These are phyloP conservation scores for Solanum peruvianum DNA, from an alignment of 257 asterid genomes.

Conservation along the genomic window DNA sequence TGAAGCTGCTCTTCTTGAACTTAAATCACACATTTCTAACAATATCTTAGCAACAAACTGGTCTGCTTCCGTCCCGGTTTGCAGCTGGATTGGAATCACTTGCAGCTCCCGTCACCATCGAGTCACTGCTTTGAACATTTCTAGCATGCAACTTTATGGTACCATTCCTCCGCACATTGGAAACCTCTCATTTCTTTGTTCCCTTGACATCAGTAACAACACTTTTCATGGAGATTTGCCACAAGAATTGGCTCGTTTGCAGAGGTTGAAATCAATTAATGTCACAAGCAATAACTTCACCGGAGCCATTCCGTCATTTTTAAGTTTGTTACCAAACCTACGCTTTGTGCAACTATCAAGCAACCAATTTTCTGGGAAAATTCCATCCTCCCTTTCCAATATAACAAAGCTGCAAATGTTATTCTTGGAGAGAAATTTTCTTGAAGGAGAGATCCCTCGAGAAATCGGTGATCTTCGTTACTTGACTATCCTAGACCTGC, in stretches of 20 bases:
- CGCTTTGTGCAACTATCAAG: rapidly evolving
- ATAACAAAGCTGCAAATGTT: background rate
- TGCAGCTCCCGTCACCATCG: background rate
- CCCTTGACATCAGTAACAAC: background rate
- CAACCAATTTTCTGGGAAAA: background rate
- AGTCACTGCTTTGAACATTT: background rate
- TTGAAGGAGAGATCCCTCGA: background rate
- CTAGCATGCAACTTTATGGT: background rate
- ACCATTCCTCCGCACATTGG: background rate
- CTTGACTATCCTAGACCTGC: background rate
- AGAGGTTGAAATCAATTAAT: background rate
- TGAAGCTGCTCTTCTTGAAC: background rate
- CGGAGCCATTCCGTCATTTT: background rate
- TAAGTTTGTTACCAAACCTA: background rate
- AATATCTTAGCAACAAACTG: background rate
- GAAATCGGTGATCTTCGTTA: background rate
- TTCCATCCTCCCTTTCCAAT: background rate
- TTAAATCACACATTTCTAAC: background rate
- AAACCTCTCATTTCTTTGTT: background rate
- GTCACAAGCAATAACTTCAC: background rate
- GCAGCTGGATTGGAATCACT: background rate
- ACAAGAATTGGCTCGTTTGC: background rate
- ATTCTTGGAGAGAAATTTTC: background rate
- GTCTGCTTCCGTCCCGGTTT: background rate
- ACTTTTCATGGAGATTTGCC: background rate